Conservation (phyloP, 2,329 filamentous ascomycete species). For the Ophiocordyceps sinensis region DNA sequence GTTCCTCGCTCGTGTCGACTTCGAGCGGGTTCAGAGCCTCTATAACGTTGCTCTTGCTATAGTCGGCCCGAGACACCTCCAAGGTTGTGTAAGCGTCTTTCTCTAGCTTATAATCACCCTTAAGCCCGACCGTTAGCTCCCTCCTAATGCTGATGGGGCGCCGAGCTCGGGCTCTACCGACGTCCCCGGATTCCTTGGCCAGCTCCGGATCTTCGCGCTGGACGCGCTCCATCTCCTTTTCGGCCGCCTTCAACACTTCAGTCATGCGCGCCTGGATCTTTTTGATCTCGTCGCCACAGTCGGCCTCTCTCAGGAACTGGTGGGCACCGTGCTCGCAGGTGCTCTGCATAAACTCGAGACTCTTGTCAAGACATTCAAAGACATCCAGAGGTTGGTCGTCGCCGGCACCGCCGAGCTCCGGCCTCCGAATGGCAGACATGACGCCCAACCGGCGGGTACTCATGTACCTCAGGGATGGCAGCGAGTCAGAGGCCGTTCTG, state of each 20-base stretch:
- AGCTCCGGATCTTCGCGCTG: constrained; percentile 35
- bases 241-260: constrained; percentile 47
- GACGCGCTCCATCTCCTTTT: constrained; percentile 42
- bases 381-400: constrained; percentile 25
- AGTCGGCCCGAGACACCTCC: constrained; percentile 6
- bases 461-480: constrained; percentile 26
- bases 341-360: constrained; percentile 64
- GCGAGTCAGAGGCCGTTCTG: constrained; percentile 12
- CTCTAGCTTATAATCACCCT: constrained; percentile 11
- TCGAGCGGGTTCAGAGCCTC: constrained; percentile 14
- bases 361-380: constrained; percentile 64
- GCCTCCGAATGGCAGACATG: constrained; percentile 11
- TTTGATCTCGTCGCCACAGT: constrained; percentile 63
- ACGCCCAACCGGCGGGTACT: constrained; percentile 20
- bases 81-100: constrained; percentile 10
- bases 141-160: constrained; percentile 39
- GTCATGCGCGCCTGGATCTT: constrained; percentile 54
- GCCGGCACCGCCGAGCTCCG: constrained; percentile 9
- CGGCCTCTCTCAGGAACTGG: constrained; percentile 75
- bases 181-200: constrained; percentile 22
- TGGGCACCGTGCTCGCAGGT: constrained; percentile 80
- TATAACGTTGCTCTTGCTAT: constrained; percentile 6
- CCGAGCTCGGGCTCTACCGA: constrained; percentile 30
- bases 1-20: constrained; percentile 19
- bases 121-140: constrained; percentile 19